Conservation (phyloP, 768 basidiomycete species). For the Boletales sp. region DNA sequence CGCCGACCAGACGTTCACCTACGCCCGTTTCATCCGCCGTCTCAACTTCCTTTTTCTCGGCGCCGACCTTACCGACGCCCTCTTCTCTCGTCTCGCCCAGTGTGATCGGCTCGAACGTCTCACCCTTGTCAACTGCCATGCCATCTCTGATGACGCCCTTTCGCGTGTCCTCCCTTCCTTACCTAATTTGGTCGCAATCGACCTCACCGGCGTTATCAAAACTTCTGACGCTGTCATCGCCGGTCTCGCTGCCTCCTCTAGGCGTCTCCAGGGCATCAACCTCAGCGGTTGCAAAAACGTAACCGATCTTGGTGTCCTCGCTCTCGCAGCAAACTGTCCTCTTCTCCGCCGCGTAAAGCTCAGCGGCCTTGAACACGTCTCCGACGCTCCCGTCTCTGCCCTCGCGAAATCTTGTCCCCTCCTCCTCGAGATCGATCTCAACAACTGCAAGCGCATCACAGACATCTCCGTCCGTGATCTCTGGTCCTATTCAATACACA, state of each 20-base stretch:
- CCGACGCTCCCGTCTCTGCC: constrained; percentile 70
- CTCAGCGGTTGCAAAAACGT: constrained; percentile 78
- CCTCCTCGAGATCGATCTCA: constrained; percentile 92
- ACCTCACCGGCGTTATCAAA: constrained; percentile 69
- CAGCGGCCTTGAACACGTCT: constrained; percentile 68
- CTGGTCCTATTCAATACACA: constrained; percentile 73
- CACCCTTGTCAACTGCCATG: constrained; percentile 76
- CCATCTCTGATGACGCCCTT: constrained; percentile 63
- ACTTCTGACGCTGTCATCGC: constrained; percentile 70
- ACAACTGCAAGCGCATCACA: constrained; percentile 74
- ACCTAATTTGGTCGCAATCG: constrained; percentile 79
- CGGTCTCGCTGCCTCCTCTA: constrained; percentile 66
- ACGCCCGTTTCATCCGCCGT: constrained; percentile 83
- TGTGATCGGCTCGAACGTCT: constrained; percentile 86
- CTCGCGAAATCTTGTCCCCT: constrained; percentile 78
- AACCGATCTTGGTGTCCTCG: constrained; percentile 72
- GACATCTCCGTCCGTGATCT: constrained; percentile 77
- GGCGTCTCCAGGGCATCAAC: constrained; percentile 87
- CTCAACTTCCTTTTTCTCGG: constrained; percentile 83
- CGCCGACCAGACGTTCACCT: constrained; percentile 76
- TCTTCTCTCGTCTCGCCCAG: constrained; percentile 63
- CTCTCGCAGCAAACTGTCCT: constrained; percentile 71
- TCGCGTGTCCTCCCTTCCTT: constrained; percentile 62
- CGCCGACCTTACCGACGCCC: constrained; percentile 64
- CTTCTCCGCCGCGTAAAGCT: constrained; percentile 88